These are phyloP conservation scores for Zea mays DNA, from an alignment of 176 grass and related monocot genomes.

Conservation along the genomic window DNA sequence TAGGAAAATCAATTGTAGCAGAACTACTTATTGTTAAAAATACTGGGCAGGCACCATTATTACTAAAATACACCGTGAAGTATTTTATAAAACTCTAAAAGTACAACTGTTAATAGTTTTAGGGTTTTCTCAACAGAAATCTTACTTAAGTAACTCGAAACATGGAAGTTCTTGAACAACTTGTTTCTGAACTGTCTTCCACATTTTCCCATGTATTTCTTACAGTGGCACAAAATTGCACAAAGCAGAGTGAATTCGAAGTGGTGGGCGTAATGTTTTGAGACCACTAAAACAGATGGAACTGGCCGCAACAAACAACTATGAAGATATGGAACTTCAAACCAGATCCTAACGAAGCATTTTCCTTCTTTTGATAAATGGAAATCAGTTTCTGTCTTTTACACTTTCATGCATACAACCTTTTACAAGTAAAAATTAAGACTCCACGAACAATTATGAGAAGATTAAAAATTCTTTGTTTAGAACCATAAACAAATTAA, in stretches of 20 bases:
- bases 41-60: too few species aligned
- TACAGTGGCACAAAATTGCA: slow-evolving; percentile 88
- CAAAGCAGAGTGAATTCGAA: slow-evolving; percentile 63
- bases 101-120: neutral
- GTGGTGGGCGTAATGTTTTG: slow-evolving; percentile 77
- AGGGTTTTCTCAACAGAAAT: neutral
- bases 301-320: slow-evolving; percentile 52
- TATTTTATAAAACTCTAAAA: neutral
- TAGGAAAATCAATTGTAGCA: too few species aligned
- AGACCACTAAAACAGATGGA: slow-evolving; percentile 72
- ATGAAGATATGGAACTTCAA: slow-evolving; percentile 88
- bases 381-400: too few species aligned
- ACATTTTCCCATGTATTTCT: slow-evolving; percentile 66
- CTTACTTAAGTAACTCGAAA: neutral
- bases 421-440: too few species aligned
- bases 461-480: too few species aligned
- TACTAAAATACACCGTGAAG: too few species aligned
- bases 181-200: slow-evolving; percentile 15
- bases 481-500: too few species aligned
- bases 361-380: slow-evolving; percentile 44
- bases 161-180: slow-evolving; percentile 26
- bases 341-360: slow-evolving; percentile 81
- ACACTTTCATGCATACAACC: too few species aligned
- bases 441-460: too few species aligned
- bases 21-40: too few species aligned